These are phyloP conservation scores for Chlorella ohadii DNA, from an alignment of 139 green algal genomes.

Conservation along the genomic window DNA sequence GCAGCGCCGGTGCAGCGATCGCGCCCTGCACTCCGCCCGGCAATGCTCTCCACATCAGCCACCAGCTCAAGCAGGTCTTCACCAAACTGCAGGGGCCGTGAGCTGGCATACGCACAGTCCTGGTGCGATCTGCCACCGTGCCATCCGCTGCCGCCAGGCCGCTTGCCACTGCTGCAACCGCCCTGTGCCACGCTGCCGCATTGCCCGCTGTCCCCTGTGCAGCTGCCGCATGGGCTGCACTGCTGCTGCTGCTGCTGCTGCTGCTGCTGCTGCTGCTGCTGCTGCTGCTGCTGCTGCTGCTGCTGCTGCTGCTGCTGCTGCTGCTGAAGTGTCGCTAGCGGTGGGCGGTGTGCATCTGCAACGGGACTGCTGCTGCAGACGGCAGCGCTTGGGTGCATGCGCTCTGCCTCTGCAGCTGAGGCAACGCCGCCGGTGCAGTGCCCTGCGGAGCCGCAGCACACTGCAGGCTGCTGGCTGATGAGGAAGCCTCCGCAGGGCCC, in stretches of 20 bases:
- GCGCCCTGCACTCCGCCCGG: too few relatives aligned
- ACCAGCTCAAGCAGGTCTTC: neutral
- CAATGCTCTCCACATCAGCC: conserved; percentile 1
- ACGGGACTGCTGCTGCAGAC: neutral
- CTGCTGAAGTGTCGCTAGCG: neutral
- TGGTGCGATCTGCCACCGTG: too few relatives aligned
- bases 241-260: too few relatives aligned
- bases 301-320: too few relatives aligned
- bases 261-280: too few relatives aligned
- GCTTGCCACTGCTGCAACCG: too few relatives aligned
- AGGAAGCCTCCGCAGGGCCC: neutral
- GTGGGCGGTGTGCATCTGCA: neutral
- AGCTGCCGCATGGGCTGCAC: neutral
- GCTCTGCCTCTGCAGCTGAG: neutral
- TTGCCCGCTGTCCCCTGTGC: neutral
- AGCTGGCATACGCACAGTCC: too few relatives aligned
- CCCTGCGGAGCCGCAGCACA: neutral
- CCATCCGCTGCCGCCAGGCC: too few relatives aligned
- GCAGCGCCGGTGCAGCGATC: neutral
- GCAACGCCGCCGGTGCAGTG: neutral
- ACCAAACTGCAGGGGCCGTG: neutral
- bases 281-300: too few relatives aligned
- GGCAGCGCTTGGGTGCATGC: neutral
- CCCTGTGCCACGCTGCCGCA: too few relatives aligned
- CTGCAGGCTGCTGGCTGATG: neutral